Conservation (phyloP, 306 rosid species). For the Rosa rugosa region DNA sequence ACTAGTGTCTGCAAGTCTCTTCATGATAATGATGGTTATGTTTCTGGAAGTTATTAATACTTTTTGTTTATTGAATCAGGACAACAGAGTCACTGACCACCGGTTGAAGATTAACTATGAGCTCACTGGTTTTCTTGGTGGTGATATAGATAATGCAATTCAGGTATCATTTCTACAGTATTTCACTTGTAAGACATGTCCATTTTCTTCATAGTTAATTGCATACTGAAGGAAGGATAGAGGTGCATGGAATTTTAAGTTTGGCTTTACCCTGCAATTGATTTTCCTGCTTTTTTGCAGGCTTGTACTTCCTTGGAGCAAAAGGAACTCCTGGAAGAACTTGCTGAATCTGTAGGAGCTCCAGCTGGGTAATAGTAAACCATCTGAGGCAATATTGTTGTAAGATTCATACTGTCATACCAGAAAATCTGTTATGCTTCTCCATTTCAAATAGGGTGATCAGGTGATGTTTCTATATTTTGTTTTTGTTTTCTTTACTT, state of each 20-base stretch:
- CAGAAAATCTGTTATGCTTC: background rate
- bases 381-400: slow-evolving; percentile 19
- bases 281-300: slow-evolving; percentile 43
- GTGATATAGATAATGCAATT: slow-evolving; percentile 81
- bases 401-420: background rate
- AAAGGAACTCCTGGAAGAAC: slow-evolving; percentile 92
- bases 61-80: slow-evolving; percentile 42
- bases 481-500: background rate
- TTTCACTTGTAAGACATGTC: background rate
- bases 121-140: slow-evolving; percentile 85
- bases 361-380: slow-evolving; percentile 44
- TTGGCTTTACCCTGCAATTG: slow-evolving; percentile 7
- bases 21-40: background rate
- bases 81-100: slow-evolving; percentile 93
- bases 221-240: background rate
- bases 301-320: slow-evolving; percentile 76
- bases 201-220: slow-evolving; percentile 3
- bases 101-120: slow-evolving; percentile 82
- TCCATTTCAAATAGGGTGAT: background rate
- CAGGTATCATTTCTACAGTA: slow-evolving; percentile 53
- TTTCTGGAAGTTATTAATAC: slow-evolving; percentile 23
- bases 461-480: background rate
- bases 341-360: slow-evolving; percentile 68
- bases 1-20: background rate
- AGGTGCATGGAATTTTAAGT: background rate